Evolutionary conservation across 2,329 filamentous ascomycete genomes (phyloP).

Genomic region (Cordyceps pruinosa): DNA sequence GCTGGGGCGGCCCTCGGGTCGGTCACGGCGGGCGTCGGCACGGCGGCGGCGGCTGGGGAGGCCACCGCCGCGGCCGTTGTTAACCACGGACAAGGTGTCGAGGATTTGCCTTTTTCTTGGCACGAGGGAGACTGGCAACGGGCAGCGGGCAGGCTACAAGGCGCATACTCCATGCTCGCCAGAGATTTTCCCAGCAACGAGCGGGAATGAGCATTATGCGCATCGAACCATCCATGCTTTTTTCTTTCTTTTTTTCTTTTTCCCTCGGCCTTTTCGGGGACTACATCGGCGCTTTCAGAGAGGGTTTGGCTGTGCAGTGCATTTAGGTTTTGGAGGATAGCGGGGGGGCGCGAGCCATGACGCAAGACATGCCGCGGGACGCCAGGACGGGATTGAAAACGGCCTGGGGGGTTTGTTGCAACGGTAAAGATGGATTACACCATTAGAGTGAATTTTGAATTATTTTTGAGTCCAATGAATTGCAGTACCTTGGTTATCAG

Average conservation of each 20-base stretch:
- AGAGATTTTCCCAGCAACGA: no score
- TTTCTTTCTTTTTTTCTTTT: not conserved
- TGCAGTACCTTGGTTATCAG: not conserved
- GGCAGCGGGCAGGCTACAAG: no score
- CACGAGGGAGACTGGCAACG: no score
- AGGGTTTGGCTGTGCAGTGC: not conserved
- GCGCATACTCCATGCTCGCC: no score
- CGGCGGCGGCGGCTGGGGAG: not conserved
- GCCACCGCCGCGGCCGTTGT: not conserved
- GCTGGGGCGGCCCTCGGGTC: not conserved
- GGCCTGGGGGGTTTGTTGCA: not conserved
- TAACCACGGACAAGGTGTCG: no score
- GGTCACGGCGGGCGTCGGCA: not conserved
- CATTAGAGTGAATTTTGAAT: not conserved
- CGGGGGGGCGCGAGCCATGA: slow-evolving; percentile 4
- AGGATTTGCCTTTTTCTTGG: no score
- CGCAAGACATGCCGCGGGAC: slow-evolving; percentile 5
- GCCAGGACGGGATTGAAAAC: not conserved
- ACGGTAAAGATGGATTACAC: not conserved
- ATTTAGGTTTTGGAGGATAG: not conserved
- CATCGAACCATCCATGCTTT: no score
- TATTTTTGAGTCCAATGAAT: not conserved
- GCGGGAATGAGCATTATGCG: no score
- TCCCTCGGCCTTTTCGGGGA: not conserved
- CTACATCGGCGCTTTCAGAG: not conserved